Evolutionary conservation across 2,329 filamentous ascomycete species (phyloP).

Genomic region (Dothistroma septosporum): DNA sequence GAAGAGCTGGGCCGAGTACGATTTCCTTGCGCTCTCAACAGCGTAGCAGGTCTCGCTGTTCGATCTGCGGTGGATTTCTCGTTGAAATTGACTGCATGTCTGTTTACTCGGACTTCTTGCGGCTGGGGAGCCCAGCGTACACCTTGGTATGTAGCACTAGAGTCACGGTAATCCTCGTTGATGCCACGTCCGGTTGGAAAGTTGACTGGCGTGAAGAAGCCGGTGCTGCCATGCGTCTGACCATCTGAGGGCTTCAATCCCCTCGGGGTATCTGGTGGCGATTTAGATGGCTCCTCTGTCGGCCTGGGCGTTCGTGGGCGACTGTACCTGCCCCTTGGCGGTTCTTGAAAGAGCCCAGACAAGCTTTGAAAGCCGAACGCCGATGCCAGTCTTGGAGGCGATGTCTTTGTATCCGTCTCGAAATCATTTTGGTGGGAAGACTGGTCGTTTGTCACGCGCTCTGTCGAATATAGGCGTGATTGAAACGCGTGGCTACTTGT

Average conservation of each 20-base stretch:
- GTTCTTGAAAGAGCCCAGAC: conserved; percentile 26
- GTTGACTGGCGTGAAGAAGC: not conserved
- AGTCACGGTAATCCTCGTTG: not conserved
- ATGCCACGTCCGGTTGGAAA: not conserved
- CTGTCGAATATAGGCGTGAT: conserved; percentile 23
- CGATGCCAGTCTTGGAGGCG: conserved; percentile 14
- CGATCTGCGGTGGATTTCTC: no score
- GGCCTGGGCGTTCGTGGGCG: conserved; percentile 14
- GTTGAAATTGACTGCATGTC: no score
- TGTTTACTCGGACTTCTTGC: no score
- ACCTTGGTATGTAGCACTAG: not conserved
- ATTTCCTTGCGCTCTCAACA: no score
- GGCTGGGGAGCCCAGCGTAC: not conserved
- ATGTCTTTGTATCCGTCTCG: not conserved
- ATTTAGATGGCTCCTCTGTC: not conserved
- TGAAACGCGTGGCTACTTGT: conserved; percentile 2
- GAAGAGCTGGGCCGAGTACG: not conserved
- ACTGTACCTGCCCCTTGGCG: conserved; percentile 26
- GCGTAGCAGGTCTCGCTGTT: no score
- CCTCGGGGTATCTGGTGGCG: not conserved
- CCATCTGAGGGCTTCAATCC: not conserved
- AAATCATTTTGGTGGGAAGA: not conserved
- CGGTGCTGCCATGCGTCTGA: not conserved
- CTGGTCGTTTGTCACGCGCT: not conserved
- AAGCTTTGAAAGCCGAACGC: conserved; percentile 30